Base-by-base conservation (phyloP, 2,329 filamentous ascomycete genomes). In the Fusarium fracticaudum region DNA sequence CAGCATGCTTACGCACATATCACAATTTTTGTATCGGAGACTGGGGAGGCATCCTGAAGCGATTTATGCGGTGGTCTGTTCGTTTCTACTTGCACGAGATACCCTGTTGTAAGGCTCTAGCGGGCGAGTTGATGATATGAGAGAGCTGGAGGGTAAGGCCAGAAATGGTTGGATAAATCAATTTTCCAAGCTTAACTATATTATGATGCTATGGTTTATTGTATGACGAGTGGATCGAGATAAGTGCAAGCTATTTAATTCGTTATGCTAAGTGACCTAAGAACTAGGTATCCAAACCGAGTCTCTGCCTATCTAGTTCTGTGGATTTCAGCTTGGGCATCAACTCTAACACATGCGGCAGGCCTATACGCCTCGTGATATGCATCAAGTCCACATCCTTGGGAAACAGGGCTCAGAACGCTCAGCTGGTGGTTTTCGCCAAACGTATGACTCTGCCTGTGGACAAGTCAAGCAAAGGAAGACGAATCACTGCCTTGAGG, bases 71-170 rank as follows among this genome's bases (percentile, higher is more conserved):
- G 68, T 50, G 63, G 76, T 74, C 77, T 77, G 64, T 79, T 78
- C 78, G 69, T 79, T 79, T 78, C 73, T 61, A 72, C 44, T 73
- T 72, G 77, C 73, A 79, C 73, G 71, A 79, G 78, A 79, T 79
- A 79, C 78, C 78, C 77, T 77, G 62, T 74, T 70, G 68, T 64
- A 71, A 77, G 69, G 65, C 68, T 77, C 71, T 69, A 65, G 65
- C 47, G 59, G 64, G 68, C 64, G 72, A 43, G 55, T 65, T 64
- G 67, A 41, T 59, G 67, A 48, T 59, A 53, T 55, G 33, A 45
- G n/a, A 59, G 65, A 62, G 59, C 31, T 69, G 40, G 59, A 35
- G 48, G 60, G 47, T 45, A 57, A 18, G 31, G 37, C 41, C 47
- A 61, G 50, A 40, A 33, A 44, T 63, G 17, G 8, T 29, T 61